A percentile compares a stretch with the other conserved stretches of the same genome.
These are phyloP conservation scores for Penicillium griseofulvum DNA, from an alignment of 2,329 filamentous ascomycete genomes.

Conservation along the genomic window DNA sequence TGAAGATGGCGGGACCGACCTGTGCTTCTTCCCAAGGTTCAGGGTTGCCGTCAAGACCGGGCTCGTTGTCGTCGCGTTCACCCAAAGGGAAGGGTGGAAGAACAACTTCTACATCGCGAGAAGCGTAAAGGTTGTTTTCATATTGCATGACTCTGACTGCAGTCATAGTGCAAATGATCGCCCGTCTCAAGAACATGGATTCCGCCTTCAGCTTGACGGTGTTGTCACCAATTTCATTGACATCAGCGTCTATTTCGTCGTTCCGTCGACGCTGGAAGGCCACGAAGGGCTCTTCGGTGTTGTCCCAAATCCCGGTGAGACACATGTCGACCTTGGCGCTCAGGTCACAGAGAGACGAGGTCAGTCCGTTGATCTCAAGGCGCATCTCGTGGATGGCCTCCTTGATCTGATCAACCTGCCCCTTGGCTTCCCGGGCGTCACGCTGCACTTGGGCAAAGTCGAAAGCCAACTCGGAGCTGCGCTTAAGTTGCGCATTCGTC, in stretches of 20 bases:
- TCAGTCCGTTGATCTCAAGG: constrained; percentile 6
- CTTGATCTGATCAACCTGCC: neutral
- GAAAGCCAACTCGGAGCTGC: neutral
- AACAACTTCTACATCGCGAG: neutral
- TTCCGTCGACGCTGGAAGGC: constrained; percentile 10
- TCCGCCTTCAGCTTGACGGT: neutral
- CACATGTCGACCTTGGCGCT: constrained; percentile 6
- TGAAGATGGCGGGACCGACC: no score
- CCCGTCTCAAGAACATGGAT: neutral
- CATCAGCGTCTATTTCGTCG: constrained; percentile 9
- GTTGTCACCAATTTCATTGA: neutral
- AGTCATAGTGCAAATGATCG: neutral
- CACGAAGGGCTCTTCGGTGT: constrained; percentile 2
- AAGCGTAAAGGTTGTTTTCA: neutral
- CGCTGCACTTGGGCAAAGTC: neutral
- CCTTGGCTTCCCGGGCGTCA: neutral
- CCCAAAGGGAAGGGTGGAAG: neutral
- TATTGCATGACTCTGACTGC: neutral
- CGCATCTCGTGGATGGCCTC: constrained; percentile 6
- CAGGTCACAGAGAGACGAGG: constrained; percentile 7
- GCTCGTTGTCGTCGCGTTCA: no score
- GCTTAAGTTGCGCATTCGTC: neutral
- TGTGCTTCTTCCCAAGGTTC: no score
- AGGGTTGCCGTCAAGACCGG: no score
- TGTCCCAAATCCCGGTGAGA: neutral